Base-by-base conservation (phyloP, 768 basidiomycete species). In the Suillus fuscotomentosus region DNA sequence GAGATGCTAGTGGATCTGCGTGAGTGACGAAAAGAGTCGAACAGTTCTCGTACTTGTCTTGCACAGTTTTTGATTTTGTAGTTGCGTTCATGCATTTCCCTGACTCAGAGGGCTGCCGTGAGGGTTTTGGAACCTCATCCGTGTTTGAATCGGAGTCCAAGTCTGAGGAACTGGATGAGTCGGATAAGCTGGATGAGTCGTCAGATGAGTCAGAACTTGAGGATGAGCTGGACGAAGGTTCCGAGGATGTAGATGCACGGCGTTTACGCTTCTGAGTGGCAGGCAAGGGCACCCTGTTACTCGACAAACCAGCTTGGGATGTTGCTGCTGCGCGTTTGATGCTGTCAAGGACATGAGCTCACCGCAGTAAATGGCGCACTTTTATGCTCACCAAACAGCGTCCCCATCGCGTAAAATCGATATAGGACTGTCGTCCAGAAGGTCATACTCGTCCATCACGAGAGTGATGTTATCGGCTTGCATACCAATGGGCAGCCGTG, bases 241-340 rank as follows among this genome's bases (percentile, higher is more conserved):
- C 61, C 15, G 71, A 63, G 3, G 69, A 45, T 4, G 53, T 48
- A 41, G 68, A 69, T 51, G 17, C 13, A 34, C 10, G 36, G 38
- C 76, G 74, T 67, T 77, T 75, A 10, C 75, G 75, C 60, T 75
- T 75, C 59, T 60, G 38, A 65, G 63, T 22, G 22, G 13, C 22
- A 51, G 36, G 1, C 24, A 13, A 6, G 47, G 39, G 13, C 43
- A 45, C 7, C 20, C 41, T 5, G n/a, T 31, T 55, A 34, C 39
- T 55, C 27, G 41, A 42, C 24, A 31, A 27, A 9, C 6, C 2
- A 20, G 24, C 24, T 24, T 9, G 56, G 38, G 22, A 57, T 57
- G 56, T 3, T 24, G 22, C 22, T 9, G 15, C 15, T 57, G 31
- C 5, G 24, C 17, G 10, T 42, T 27, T 59, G 1, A 59, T 42